Conservation (phyloP, 139 green algal genomes). For the Mesotaenium endlicherianum region DNA sequence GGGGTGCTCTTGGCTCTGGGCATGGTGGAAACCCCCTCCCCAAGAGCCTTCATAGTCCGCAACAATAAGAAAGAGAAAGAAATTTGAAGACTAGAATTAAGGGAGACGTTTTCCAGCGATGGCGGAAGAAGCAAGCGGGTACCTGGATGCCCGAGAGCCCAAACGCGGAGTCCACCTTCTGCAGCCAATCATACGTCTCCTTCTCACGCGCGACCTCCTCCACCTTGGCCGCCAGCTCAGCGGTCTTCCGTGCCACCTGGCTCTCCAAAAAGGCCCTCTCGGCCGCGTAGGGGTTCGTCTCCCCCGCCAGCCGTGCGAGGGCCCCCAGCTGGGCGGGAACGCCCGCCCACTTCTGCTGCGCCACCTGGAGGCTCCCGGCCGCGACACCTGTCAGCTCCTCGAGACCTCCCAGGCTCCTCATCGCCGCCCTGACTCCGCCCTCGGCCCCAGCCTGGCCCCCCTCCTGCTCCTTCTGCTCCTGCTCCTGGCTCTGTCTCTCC, state of each 20-base stretch:
- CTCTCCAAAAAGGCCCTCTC: conserved; percentile 24
- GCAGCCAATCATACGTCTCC: conserved; percentile 3
- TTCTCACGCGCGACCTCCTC: background rate
- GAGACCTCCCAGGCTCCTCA: background rate
- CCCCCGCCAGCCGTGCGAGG: background rate
- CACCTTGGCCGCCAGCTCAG: conserved; percentile 13
- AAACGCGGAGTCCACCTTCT: conserved; percentile 33
- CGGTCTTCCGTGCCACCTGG: background rate
- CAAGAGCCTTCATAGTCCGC: background rate
- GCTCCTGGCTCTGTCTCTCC: background rate
- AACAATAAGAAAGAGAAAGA: conserved; percentile 28
- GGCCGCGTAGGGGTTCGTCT: conserved; percentile 25
- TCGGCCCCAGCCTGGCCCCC: background rate
- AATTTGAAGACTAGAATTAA: background rate
- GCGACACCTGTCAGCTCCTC: background rate
- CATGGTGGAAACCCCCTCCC: no score
- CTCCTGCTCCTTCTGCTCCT: background rate
- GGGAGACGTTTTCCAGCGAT: background rate
- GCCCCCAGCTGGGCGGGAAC: background rate
- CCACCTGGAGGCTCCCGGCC: background rate
- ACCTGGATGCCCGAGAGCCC: conserved; percentile 43
- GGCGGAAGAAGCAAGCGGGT: background rate
- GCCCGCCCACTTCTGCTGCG: background rate
- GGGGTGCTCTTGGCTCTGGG: no score
- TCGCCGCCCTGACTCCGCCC: background rate